Base-by-base conservation (phyloP, 1,139 yeast genomes). In the Hemisphaericaspora xylanilytica region DNA sequence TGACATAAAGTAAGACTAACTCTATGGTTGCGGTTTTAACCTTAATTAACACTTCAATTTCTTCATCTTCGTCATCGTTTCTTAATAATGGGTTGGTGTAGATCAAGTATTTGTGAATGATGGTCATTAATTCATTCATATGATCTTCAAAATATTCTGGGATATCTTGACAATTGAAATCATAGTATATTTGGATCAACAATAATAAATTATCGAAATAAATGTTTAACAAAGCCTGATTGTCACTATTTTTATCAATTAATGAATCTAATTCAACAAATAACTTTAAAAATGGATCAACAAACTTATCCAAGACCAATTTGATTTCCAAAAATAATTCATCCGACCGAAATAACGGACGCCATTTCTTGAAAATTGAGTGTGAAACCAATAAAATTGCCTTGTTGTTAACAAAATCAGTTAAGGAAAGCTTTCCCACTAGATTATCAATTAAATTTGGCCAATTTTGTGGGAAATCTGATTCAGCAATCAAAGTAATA, bases 81-180 rank as follows among this genome's bases (percentile, higher is more conserved):
- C 84, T 57, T 31, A 81, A 47, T 0, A 76, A 67, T 43, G 80
- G 79, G 32, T 49, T 48, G 16, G 68, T 60, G 55, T 81, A 87
- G 26, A 74, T 65, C 45, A 92, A 70, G 58, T 89, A 92, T 59
- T 85, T 85, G 58, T 87, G 95, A 55, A 90, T 72, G 27, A 90
- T 76, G 9, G 72, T 73, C 94, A 94, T 86, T 40, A 95, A 89
- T 24, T 67, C 69, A 36, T 74, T 68, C 67, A 92, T 65, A 58
- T 94, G 80, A 61, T 94, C 98, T 63, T 94, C 99, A 57, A 94
- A 94, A 58, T 90, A 92, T 61, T 90, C 98, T 2, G 99, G 98
- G 40, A 94, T 83, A 64, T 94, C 98, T 64, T 94, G 98, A 63
- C 97, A 90, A 61, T 92, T 94, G 54, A 94, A 79, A 60, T 94